A percentile compares a stretch with the other conserved stretches of the same genome.
Evolutionary conservation across 1,139 yeast species (phyloP).

Genomic region (Yamadazyma kanchanaburiensis): DNA sequence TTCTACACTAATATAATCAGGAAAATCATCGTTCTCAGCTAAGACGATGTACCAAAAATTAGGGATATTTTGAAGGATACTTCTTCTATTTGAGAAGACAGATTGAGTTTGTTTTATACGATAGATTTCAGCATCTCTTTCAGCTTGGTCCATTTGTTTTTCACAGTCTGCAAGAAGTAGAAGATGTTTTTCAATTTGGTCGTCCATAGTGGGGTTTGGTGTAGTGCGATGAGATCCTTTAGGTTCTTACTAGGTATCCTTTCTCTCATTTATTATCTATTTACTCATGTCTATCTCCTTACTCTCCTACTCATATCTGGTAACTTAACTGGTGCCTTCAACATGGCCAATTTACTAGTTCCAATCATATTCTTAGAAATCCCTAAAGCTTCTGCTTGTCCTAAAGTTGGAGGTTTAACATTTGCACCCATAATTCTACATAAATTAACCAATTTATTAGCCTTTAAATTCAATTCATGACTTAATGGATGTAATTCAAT

Average conservation of each 20-base stretch:
- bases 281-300: conserved; percentile 19
- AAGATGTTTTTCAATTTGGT: conserved; percentile 12
- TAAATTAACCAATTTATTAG: conserved; percentile 65
- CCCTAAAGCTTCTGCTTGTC: conserved; percentile 84
- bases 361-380: conserved; percentile 63
- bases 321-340: conserved; percentile 84
- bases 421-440: conserved; percentile 82
- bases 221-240: too few species aligned
- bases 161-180: conserved; percentile 51
- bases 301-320: conserved; percentile 81
- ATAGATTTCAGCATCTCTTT: conserved; percentile 49
- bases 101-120: conserved; percentile 50
- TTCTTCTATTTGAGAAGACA: conserved; percentile 49
- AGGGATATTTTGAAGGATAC: conserved; percentile 46
- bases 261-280: not conserved
- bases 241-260: too few species aligned
- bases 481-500: conserved; percentile 81
- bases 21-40: conserved; percentile 73
- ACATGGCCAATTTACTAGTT: conserved; percentile 72
- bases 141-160: conserved; percentile 51
- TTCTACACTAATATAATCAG: conserved; percentile 62
- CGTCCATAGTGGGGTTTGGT: too few species aligned
- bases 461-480: conserved; percentile 79
- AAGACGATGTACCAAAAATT: conserved; percentile 75
- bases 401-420: conserved; percentile 69